These are phyloP conservation scores for Trichoderma sp. DNA, from an alignment of 2,329 filamentous ascomycete genomes.

Conservation along the genomic window DNA sequence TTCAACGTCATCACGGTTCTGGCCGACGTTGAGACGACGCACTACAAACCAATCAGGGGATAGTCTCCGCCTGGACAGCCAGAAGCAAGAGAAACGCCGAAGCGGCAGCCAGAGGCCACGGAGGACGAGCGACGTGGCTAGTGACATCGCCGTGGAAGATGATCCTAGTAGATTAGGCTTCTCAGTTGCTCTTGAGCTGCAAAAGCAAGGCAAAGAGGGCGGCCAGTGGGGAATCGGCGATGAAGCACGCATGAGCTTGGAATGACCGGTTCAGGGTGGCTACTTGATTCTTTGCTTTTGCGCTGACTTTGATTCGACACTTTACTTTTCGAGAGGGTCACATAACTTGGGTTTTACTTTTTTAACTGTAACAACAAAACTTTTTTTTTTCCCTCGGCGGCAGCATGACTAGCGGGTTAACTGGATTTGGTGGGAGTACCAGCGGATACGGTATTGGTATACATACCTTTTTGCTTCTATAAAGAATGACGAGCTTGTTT, in stretches of 20 bases:
- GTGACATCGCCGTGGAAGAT: conserved; percentile 46
- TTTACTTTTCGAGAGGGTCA: background rate
- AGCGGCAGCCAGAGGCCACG: conserved; percentile 42
- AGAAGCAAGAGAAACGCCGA: conserved; percentile 27
- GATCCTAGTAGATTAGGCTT: conserved; percentile 45
- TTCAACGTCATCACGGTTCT: conserved; percentile 52
- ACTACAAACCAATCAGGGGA: conserved; percentile 41
- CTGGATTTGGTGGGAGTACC: conserved; percentile 3
- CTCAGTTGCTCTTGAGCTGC: conserved; percentile 53
- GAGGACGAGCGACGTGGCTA: conserved; percentile 47
- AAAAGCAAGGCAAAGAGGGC: conserved; percentile 56
- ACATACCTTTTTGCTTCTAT: background rate
- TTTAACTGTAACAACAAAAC: conserved; percentile 7
- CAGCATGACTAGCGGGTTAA: conserved; percentile 16
- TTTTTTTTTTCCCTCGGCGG: background rate
- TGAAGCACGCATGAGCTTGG: conserved; percentile 80
- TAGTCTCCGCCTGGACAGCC: conserved; percentile 19
- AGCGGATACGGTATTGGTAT: conserved; percentile 2
- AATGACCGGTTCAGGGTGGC: conserved; percentile 49
- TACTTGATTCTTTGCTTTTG: background rate
- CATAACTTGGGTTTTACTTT: background rate
- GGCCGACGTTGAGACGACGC: conserved; percentile 44
- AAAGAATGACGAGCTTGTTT: background rate
- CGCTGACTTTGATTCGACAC: background rate
- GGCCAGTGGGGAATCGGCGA: conserved; percentile 78